These are phyloP conservation scores for Elsinoe fawcettii DNA, from an alignment of 2,329 filamentous ascomycete species.

Conservation along the genomic window DNA sequence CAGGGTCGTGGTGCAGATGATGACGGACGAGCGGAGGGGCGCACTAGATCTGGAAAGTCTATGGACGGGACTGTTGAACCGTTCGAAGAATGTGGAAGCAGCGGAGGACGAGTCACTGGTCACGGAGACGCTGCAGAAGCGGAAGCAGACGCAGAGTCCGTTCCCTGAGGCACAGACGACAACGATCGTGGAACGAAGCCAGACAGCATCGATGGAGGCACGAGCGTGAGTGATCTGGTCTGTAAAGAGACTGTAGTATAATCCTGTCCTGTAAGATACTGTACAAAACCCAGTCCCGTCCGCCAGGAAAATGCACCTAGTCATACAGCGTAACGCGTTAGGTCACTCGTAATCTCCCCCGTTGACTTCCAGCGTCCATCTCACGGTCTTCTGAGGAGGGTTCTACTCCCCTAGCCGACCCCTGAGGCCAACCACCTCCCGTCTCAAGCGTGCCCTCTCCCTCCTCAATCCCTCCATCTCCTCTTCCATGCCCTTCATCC, in stretches of 20 bases:
- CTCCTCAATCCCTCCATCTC: conserved; percentile 71
- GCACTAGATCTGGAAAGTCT: conserved; percentile 60
- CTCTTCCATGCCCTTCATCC: conserved; percentile 65
- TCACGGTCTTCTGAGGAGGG: neutral
- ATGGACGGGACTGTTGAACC: conserved; percentile 47
- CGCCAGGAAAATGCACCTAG: neutral
- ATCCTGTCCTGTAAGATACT: conserved; percentile 9
- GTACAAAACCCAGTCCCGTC: neutral
- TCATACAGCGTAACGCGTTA: conserved; percentile 1
- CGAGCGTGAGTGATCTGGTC: neutral
- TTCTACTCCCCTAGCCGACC: conserved; percentile 39
- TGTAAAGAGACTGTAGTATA: neutral
- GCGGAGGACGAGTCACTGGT: conserved; percentile 21
- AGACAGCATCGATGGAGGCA: neutral
- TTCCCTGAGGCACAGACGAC: conserved; percentile 8
- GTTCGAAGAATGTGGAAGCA: conserved; percentile 29
- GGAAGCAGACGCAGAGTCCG: conserved; percentile 6
- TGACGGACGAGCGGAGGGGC: conserved; percentile 61
- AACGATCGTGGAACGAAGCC: neutral
- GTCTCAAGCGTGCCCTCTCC: conserved; percentile 75
- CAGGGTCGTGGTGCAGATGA: conserved; percentile 62
- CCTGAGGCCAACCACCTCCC: conserved; percentile 65
- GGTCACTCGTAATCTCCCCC: neutral
- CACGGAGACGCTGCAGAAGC: conserved; percentile 21
- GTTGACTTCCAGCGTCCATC: neutral